Evolutionary conservation across 768 basidiomycete species (phyloP), one percentile per base, ranked within the genome.

Genomic region (Agaricus sinodeliciosus): DNA sequence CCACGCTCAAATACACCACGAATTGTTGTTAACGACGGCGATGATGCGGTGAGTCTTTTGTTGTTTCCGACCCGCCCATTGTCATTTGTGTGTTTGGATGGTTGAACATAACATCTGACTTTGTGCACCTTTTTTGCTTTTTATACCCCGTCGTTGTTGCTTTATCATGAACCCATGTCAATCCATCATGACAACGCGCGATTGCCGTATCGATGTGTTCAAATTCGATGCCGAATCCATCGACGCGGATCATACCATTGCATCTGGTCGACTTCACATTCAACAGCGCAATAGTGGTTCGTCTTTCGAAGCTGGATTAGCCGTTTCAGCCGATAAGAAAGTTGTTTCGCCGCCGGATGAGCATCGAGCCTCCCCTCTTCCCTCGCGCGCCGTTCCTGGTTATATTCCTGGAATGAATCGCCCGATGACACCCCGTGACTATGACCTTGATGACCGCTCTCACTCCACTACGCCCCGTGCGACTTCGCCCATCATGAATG

Each of bases 361-460:
- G 44, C 77, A 71, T 37, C 77, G 74, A n/a, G 66, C 78, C 45
- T 85, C 83, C 2, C 85, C 85, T 40, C 71, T 82, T 19, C 83
- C 84, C 25, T 72, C 80, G 43, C 78, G 80, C 41, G 79, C 72
- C 3, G 62, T 89, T 18, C 90, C 90, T 50, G 90, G 90, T 12
- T 93, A 93, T 67, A 82, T 90, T 52, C 90, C 90, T 19, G 90
- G 90, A 9, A 93, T 93, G 90, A 87, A 87, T 18, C 74, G 90
- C 39, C 90, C 90, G 15, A 90, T 92, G 86, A 92, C 90, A 5
- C 90, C 90, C n/a, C 84, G 82, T 51, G 86, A 89, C 57, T 70
- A 78, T 28, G 90, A 90, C 44, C 63, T 75, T 26, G 87, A 90
- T 55, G 79, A 81, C 60, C 70, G 78, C 41, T 82, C 82, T 8